Evolutionary conservation across 208 protist genomes (phyloP), one percentile per base, ranked within the genome.

Genomic region (Leptomonas pyrrhocoris): DNA sequence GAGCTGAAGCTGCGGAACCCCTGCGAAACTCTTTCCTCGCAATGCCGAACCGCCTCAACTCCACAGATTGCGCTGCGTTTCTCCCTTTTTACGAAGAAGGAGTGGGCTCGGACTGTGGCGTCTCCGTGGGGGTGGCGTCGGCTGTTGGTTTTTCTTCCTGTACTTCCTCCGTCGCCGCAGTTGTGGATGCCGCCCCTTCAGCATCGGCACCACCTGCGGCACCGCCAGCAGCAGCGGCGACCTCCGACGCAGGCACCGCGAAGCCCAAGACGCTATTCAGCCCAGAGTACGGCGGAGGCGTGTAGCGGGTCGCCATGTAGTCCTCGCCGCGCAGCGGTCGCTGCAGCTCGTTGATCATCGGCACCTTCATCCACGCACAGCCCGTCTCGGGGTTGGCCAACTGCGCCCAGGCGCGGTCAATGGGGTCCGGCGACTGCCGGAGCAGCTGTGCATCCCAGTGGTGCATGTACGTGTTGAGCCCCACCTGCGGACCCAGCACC

Each of bases 231-330:
- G 28, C 30, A 4, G 55, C 43, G 2, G 38, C 60, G 18, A 25
- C 58, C 28, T 63, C n/a, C 27, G 67, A 38, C 30, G 63, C 27
- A 2, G 61, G 42, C 42, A 64, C 30, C 19, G 43, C 28, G 64
- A 94, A 86, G 3, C 86, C 85, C 7, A 95, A 68, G 7, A 87
- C 85, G 6, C 76, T 60, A 51, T 83, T 74, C 9, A 96, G 68
- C 25, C 86, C 65, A 11, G 83, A 80, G 74, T 96, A 92, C 36
- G 89, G 92, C 18, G 92, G 92, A 28, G 89, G 89, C 13, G 89
- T 94, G 87, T 97, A 97, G 54, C 93, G 89, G 3, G 70, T 77
- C 16, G 80, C 70, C 90, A 95, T 95, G 79, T 97, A 97, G 49
- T 90, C 65, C 19, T 90, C 86, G 19, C 90, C 90, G 28, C 86